Percentiles rank a stretch among this genome's conserved stretches.
Conservation (phyloP, 352 stramenopile species). For the Pythium phragmitis region DNA sequence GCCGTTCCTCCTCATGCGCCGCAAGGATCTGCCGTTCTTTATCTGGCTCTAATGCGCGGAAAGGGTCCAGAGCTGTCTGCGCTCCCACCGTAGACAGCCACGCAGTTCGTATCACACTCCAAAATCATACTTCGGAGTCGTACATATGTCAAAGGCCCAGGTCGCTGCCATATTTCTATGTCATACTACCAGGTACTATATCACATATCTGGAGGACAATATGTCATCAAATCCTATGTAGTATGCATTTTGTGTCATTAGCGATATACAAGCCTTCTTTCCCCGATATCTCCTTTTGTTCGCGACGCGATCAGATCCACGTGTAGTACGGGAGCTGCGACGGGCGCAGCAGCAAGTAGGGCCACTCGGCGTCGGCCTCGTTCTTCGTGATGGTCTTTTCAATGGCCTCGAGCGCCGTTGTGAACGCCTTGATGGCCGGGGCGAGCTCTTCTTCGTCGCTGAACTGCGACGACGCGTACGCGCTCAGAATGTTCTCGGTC, state of each 20-base stretch:
- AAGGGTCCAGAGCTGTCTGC: too few species aligned
- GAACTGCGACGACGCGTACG: conserved; percentile 14
- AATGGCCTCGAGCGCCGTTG: conserved; percentile 11
- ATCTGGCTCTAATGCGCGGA: conserved; percentile 14
- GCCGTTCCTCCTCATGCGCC: conserved; percentile 15
- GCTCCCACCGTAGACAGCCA: too few species aligned
- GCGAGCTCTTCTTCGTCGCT: background rate
- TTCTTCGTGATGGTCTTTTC: conserved; percentile 6
- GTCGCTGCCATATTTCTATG: too few species aligned
- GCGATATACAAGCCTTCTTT: background rate
- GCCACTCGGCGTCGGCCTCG: conserved; percentile 10
- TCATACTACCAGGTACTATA: too few species aligned
- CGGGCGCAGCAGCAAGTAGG: conserved; percentile 15
- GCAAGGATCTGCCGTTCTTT: conserved; percentile 3
- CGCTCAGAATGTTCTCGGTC: conserved; percentile 7
- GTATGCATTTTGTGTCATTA: too few species aligned
- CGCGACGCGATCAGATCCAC: conserved; percentile 9
- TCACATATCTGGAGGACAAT: too few species aligned
- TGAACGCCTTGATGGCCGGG: conserved; percentile 9
- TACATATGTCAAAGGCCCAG: too few species aligned
- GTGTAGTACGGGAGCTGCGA: conserved; percentile 13
- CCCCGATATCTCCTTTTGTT: background rate
- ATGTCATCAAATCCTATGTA: too few species aligned
- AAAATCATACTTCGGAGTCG: too few species aligned
- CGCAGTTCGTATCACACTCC: too few species aligned